Base-by-base conservation (phyloP, 192 early-diverging fungal species). In the Coemansia reversa region DNA sequence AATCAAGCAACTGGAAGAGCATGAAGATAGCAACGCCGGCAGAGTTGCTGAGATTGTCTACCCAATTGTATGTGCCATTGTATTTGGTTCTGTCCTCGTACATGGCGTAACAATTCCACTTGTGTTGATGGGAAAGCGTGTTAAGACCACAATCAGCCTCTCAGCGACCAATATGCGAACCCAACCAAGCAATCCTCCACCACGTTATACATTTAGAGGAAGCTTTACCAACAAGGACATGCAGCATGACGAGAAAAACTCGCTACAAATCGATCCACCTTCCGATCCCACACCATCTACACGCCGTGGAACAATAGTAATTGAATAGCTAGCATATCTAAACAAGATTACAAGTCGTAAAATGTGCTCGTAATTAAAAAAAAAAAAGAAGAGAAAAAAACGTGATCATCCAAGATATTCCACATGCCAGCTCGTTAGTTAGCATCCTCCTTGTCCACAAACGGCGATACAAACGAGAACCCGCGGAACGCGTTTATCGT, bases 81-180 rank as follows among this genome's bases (percentile, higher is more conserved):
- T 96, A 12, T 73, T 94, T n/a, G 82, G 85, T 6, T 91, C 90
- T 27, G 89, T 96, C 7, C 48, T 96, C 18, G 85, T 93, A 24
- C 94, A 96, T 62, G 94, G 94, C 45, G 80, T 87, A 2, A 90
- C 91, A 0, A 89, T 94, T 8, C 87, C 89, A 4, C 60, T 95
- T 45, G 84, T 94, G 25, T 83, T 90, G 39, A 77, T 91, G 58
- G 85, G 85, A 24, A 83, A 76, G 30, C 76, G 64, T 16, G 63
- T 73, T 4, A 68, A 64, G 33, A 76, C 64, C 11, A 71, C 74
- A 12, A 24, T 76, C 19, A 72, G 60, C 23, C 20, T 20, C 1
- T 64, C 72, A 28, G 72, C 72, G 0, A 66, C 58, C 54, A 22
- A 57, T 4, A 61, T 65, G 3, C 58, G 73, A 59, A 69, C 33